These are phyloP conservation scores for Sarocladium oryzae DNA, from an alignment of 2,329 filamentous ascomycete genomes.

Conservation along the genomic window DNA sequence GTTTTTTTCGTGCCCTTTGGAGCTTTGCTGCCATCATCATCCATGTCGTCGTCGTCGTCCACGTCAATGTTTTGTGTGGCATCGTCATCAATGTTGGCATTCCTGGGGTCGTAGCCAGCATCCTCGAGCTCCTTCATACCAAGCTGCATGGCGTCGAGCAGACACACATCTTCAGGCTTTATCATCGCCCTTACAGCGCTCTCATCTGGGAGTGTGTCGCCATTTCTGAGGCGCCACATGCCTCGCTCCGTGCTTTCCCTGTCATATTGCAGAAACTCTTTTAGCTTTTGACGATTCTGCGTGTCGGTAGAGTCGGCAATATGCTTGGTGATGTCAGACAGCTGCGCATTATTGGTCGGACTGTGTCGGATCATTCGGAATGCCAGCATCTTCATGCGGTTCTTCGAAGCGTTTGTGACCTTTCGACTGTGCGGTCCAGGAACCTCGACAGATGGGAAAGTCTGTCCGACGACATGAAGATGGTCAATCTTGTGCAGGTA, in stretches of 20 bases:
- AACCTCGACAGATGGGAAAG: slow-evolving; percentile 86
- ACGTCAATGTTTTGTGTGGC: slow-evolving; percentile 52
- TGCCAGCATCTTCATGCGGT: slow-evolving; percentile 90
- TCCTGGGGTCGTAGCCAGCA: slow-evolving; percentile 71
- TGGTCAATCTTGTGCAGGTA: slow-evolving; percentile 87
- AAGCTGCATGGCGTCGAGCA: slow-evolving; percentile 95
- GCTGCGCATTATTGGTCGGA: slow-evolving; percentile 59
- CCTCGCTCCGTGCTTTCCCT: slow-evolving; percentile 68
- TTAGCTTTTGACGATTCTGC: slow-evolving; percentile 93
- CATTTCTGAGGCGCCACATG: slow-evolving; percentile 68
- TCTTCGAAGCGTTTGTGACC: slow-evolving; percentile 95
- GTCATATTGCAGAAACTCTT: slow-evolving; percentile 90
- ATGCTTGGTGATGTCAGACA: slow-evolving; percentile 84
- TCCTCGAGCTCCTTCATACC: slow-evolving; percentile 87
- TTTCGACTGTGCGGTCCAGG: slow-evolving; percentile 90
- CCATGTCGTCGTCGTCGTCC: slow-evolving; percentile 50
- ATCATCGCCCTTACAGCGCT: slow-evolving; percentile 79
- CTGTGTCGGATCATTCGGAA: slow-evolving; percentile 82
- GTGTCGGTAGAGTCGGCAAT: slow-evolving; percentile 90
- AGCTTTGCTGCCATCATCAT: slow-evolving; percentile 34
- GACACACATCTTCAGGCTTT: slow-evolving; percentile 88
- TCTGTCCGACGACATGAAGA: slow-evolving; percentile 84
- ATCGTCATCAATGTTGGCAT: slow-evolving; percentile 56
- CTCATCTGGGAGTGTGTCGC: slow-evolving; percentile 73
- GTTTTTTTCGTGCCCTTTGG: slow-evolving; percentile 36